These are phyloP conservation scores for Ceratobasidium sp. DNA, from an alignment of 1,284 basidiomycete species.

Conservation along the genomic window DNA sequence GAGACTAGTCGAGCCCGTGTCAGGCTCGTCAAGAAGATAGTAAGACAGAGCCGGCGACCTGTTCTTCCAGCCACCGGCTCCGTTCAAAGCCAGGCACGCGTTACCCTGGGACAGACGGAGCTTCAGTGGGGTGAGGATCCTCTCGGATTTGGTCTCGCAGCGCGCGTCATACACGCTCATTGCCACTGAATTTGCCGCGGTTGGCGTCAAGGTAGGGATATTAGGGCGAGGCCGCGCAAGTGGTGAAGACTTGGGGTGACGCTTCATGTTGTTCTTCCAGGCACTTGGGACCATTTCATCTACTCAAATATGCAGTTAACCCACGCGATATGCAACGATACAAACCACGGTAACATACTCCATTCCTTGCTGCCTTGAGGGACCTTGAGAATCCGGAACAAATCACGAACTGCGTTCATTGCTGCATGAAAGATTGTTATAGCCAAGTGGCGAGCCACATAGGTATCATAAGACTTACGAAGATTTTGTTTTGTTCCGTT, in stretches of 20 bases:
- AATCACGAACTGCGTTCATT: too few relatives aligned
- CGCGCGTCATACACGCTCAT: slow-evolving; percentile 35
- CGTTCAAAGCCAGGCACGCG: slow-evolving; percentile 25
- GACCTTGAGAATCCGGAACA: background rate
- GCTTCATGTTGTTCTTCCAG: slow-evolving; percentile 14
- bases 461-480: background rate
- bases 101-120: background rate
- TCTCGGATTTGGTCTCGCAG: slow-evolving; percentile 17
- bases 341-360: too few relatives aligned
- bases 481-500: background rate
- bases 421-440: too few relatives aligned
- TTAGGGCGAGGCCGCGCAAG: slow-evolving; percentile 9
- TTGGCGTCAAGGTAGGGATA: slow-evolving; percentile 33
- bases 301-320: background rate
- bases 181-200: slow-evolving; percentile 6
- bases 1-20: background rate
- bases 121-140: background rate
- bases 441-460: too few relatives aligned
- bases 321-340: too few relatives aligned
- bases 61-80: slow-evolving; percentile 21
- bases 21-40: background rate
- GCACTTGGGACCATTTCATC: background rate
- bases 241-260: slow-evolving; percentile 1
- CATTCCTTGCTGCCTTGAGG: background rate
- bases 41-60: slow-evolving; percentile 12